phyloP scores from a whole-genome alignment of 2,329 filamentous ascomycete species.

The Fusarium illudens region DNA sequence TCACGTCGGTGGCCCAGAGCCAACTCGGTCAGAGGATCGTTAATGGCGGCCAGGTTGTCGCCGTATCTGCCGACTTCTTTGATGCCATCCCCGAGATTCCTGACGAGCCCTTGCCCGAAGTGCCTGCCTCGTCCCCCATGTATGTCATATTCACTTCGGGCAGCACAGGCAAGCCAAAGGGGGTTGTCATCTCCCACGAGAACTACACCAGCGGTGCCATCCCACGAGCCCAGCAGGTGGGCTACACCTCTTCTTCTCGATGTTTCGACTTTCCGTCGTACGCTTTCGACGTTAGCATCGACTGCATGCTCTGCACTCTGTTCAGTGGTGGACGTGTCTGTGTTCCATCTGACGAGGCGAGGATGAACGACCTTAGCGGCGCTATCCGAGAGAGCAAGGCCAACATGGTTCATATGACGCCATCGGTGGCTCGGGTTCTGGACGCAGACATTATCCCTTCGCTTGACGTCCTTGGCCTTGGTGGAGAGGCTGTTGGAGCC shows the following conservation, averaged over 20 bases:
- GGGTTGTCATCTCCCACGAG: conserved; percentile 60
- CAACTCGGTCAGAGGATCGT: conserved; percentile 50
- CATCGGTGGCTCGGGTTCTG: background rate
- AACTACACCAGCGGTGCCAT: conserved; percentile 57
- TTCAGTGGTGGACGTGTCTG: conserved; percentile 59
- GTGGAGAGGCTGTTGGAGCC: conserved; percentile 61
- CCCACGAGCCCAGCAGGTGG: conserved; percentile 52
- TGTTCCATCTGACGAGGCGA: conserved; percentile 61
- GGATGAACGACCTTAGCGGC: conserved; percentile 58
- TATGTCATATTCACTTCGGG: conserved; percentile 71
- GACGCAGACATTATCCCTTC: background rate
- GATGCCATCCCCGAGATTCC: conserved; percentile 23
- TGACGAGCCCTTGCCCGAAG: conserved; percentile 40
- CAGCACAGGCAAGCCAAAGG: conserved; percentile 69
- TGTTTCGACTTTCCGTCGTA: conserved; percentile 59
- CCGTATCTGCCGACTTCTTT: conserved; percentile 45
- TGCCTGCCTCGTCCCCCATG: conserved; percentile 53
- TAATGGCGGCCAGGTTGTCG: conserved; percentile 45
- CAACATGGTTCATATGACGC: conserved; percentile 59
- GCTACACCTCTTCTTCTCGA: conserved; percentile 52
- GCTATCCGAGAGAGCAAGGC: conserved; percentile 53
- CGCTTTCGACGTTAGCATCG: conserved; percentile 45
- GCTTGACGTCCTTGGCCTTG: conserved; percentile 50
- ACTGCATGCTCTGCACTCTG: conserved; percentile 61
- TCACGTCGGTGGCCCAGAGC: conserved; percentile 53